Base-by-base conservation (phyloP, 1,139 yeast genomes). In the Debaryomyces udenii region DNA sequence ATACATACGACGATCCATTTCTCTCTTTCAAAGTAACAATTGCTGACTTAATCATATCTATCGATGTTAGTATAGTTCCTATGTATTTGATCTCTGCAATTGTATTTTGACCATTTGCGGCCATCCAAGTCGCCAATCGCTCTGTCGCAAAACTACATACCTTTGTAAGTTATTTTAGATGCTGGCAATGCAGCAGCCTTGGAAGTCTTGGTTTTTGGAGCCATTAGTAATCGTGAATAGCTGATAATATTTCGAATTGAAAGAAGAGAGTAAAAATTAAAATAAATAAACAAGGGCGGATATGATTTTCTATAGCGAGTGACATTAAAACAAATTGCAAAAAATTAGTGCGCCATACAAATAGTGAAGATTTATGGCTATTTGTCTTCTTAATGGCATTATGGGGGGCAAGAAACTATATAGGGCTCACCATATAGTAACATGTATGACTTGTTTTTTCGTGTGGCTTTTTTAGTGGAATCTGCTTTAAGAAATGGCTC, bases 1-100 rank as follows among this genome's bases (percentile, higher is more conserved):
- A 45, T 47, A 74, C 81, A 55, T 72, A 78, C 77, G 85, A 80
- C 36, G 94, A 84, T 41, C 96, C 96, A 48, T 78, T 84, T 68
- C 95, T 82, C 56, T 86, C 94, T 58, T 86, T 86, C 56, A 88
- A 76, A 28, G 83, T 69, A 37, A 76, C 61, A 51, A 89, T 74
- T 41, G 95, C 96, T 46, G 85, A 81, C 56, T 78, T 78, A 63
- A 89, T 86, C 81, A 87, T 77, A 46, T 86, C 96, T 81, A 57
- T 35, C 4, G 10, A 38, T 3, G 57, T 55, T 55, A 57, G 57
- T 52, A 49, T 35, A 20, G 22, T 20, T 20, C n/a, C 18, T 22
- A 18, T 11, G 9, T 18, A n/a, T 11, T 10, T 27, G n/a, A 27
- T n/a, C 7, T 13, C 14, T 7, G 35, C 14, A n/a, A 6, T 7